Evolutionary conservation across 2,329 filamentous ascomycete genomes (phyloP).

Genomic region (Talaromyces amestolkiae): DNA sequence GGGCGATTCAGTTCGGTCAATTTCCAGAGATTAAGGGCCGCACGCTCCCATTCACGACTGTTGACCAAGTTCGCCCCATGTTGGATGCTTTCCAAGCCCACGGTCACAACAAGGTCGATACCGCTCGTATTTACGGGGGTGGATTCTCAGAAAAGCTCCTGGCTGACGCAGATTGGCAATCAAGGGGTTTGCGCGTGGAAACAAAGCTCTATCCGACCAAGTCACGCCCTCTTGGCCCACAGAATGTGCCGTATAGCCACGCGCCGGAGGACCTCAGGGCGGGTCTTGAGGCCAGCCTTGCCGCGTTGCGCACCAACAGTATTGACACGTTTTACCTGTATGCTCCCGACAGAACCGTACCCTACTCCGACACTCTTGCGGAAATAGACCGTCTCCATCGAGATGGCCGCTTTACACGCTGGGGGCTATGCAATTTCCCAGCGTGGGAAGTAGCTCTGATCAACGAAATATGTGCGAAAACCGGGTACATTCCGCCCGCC

Average conservation of each 20-base stretch:
- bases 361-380: neutral
- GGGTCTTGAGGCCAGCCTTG: conserved; percentile 36
- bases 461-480: neutral
- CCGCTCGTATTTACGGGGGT: conserved; percentile 10
- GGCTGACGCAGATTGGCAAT: conserved; percentile 31
- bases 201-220: conserved; percentile 44
- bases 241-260: conserved; percentile 26
- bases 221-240: conserved; percentile 20
- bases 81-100: conserved; percentile 30
- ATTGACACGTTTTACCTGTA: conserved; percentile 54
- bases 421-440: neutral
- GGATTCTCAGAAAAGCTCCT: neutral
- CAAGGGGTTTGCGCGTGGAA: conserved; percentile 41
- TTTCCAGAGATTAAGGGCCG: neutral
- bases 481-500: conserved; percentile 27
- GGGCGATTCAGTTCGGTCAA: neutral
- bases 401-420: neutral
- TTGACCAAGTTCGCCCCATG: conserved; percentile 19
- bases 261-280: conserved; percentile 33
- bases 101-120: conserved; percentile 31
- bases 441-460: neutral
- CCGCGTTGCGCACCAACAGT: conserved; percentile 39
- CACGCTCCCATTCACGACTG: neutral
- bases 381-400: neutral
- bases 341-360: conserved; percentile 41